Evolutionary conservation across 805 yeast genomes (phyloP).

Genomic region (Debaryomyces castellii): DNA sequence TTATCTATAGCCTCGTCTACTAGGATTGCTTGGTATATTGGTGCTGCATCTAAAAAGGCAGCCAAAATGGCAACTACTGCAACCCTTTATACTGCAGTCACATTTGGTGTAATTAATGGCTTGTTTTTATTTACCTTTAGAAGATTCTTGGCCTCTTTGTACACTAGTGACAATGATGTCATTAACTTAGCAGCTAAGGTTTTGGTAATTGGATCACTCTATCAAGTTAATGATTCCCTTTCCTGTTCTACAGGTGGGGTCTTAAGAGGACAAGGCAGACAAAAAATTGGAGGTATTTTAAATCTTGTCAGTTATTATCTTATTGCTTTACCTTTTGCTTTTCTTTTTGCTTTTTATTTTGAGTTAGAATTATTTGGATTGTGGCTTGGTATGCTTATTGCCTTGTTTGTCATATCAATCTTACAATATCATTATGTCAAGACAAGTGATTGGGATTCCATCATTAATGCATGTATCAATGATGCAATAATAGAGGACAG

Average conservation of each 20-base stretch:
- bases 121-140: slow-evolving; percentile 37
- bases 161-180: slow-evolving; percentile 40
- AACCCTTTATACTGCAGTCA: slow-evolving; percentile 30
- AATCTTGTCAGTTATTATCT: slow-evolving; percentile 49
- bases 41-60: slow-evolving; percentile 53
- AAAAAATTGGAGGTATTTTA: slow-evolving; percentile 53
- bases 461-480: slow-evolving; percentile 38
- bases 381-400: slow-evolving; percentile 49
- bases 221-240: slow-evolving; percentile 52
- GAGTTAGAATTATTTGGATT: slow-evolving; percentile 43
- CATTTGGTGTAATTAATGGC: slow-evolving; percentile 38
- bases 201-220: slow-evolving; percentile 47
- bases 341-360: slow-evolving; percentile 42
- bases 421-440: slow-evolving; percentile 41
- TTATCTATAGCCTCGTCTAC: slow-evolving; percentile 75
- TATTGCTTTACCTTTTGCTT: slow-evolving; percentile 50
- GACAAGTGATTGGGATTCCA: slow-evolving; percentile 42
- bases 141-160: slow-evolving; percentile 36
- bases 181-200: slow-evolving; percentile 38
- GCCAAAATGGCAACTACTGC: slow-evolving; percentile 37
- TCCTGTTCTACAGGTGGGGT: slow-evolving; percentile 53
- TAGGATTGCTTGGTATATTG: slow-evolving; percentile 73
- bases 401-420: slow-evolving; percentile 40
- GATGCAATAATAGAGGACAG: slow-evolving; percentile 44
- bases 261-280: slow-evolving; percentile 59